Evolutionary conservation across 2,329 filamentous ascomycete species (phyloP).

Genomic region (Alternaria arborescens): DNA sequence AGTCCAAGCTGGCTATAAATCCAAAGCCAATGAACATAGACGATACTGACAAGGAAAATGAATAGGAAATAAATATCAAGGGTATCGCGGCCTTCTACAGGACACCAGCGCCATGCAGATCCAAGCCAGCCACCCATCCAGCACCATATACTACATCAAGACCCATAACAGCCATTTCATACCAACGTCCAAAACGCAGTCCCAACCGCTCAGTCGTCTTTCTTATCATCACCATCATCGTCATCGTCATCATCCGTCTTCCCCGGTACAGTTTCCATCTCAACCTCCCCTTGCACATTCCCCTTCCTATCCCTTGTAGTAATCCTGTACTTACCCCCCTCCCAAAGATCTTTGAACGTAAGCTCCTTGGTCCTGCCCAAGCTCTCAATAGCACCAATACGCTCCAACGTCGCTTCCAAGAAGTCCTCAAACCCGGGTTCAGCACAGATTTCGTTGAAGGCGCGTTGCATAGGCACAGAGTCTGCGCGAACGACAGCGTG

Average conservation of each 20-base stretch:
- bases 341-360: constrained; percentile 91
- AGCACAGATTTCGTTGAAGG: constrained; percentile 84
- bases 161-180: background rate
- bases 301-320: constrained; percentile 43
- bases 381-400: constrained; percentile 92
- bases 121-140: background rate
- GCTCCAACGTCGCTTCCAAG: constrained; percentile 80
- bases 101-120: constrained; percentile 5
- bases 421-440: constrained; percentile 81
- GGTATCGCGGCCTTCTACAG: background rate
- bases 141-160: background rate
- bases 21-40: background rate
- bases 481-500: constrained; percentile 88
- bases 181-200: background rate
- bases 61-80: background rate
- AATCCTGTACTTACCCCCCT: constrained; percentile 75
- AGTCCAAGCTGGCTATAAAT: background rate
- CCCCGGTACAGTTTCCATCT: constrained; percentile 44
- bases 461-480: constrained; percentile 94
- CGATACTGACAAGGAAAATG: background rate
- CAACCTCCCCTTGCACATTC: constrained; percentile 37
- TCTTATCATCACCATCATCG: constrained; percentile 22
- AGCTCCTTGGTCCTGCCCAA: constrained; percentile 92
- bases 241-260: constrained; percentile 39
- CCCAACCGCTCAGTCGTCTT: background rate